These are phyloP conservation scores for Jacaranda copaia DNA, from an alignment of 257 asterid genomes.

Conservation along the genomic window DNA sequence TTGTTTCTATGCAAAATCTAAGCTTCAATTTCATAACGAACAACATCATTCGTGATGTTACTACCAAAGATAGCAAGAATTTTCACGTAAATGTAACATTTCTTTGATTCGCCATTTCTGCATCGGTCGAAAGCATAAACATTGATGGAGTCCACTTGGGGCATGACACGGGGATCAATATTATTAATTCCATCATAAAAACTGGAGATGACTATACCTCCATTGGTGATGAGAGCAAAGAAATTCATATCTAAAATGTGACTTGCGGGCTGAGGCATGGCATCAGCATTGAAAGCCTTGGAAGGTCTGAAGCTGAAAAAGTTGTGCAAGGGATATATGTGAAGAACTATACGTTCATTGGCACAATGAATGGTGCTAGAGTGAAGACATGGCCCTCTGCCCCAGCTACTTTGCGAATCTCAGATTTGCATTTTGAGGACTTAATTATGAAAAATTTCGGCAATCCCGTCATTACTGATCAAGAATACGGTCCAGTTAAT, in stretches of 20 bases:
- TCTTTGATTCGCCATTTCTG: slow-evolving; percentile 26
- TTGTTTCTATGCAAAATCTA: slow-evolving; percentile 34
- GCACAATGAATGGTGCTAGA: slow-evolving; percentile 48
- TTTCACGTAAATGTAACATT: slow-evolving; percentile 52
- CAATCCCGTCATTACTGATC: slow-evolving; percentile 52
- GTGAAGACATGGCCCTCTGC: slow-evolving; percentile 62
- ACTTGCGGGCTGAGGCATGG: slow-evolving; percentile 62
- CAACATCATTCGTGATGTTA: slow-evolving; percentile 43
- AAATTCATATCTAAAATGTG: slow-evolving; percentile 36
- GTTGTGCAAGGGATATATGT: slow-evolving; percentile 42
- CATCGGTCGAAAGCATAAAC: slow-evolving; percentile 47
- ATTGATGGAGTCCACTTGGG: slow-evolving; percentile 58
- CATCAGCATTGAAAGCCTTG: slow-evolving; percentile 58
- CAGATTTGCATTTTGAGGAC: slow-evolving; percentile 42
- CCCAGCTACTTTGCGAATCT: slow-evolving; percentile 36
- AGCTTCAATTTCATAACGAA: slow-evolving; percentile 53
- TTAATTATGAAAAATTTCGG: slow-evolving; percentile 40
- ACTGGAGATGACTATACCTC: slow-evolving; percentile 64
- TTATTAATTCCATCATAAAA: slow-evolving; percentile 33
- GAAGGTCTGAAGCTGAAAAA: slow-evolving; percentile 33
- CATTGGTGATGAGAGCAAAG: slow-evolving; percentile 44
- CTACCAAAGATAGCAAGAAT: slow-evolving; percentile 51
- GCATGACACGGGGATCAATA: neutral
- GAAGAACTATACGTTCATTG: slow-evolving; percentile 42
- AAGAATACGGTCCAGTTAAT: slow-evolving; percentile 54